phyloP scores from a whole-genome alignment of 2,329 filamentous ascomycete genomes.

The Tothia fuscella region DNA sequence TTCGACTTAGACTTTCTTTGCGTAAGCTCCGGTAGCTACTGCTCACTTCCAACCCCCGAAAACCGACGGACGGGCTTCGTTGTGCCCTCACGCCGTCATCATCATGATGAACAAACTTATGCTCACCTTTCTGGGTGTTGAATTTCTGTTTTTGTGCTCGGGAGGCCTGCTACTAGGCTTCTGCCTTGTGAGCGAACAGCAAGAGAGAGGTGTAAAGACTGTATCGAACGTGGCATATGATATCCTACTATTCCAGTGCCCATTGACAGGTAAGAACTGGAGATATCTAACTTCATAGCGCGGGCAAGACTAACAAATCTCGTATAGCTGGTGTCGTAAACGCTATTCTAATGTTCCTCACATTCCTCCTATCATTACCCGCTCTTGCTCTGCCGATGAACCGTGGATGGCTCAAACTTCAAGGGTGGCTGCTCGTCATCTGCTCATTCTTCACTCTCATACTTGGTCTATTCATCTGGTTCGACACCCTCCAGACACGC shows the following conservation, averaged over 20 bases:
- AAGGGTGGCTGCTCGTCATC: slow-evolving; percentile 53
- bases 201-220: slow-evolving; percentile 30
- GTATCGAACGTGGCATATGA: slow-evolving; percentile 38
- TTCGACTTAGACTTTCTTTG: neutral
- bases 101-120: slow-evolving; percentile 40
- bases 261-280: slow-evolving; percentile 33
- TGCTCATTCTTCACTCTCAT: slow-evolving; percentile 54
- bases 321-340: slow-evolving; percentile 61
- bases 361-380: slow-evolving; percentile 58
- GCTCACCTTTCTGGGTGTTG: slow-evolving; percentile 37
- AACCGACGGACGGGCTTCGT: too few relatives aligned
- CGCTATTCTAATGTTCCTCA: slow-evolving; percentile 56
- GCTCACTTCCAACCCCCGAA: slow-evolving; percentile 15
- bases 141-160: slow-evolving; percentile 40
- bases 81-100: too few relatives aligned
- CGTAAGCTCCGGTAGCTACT: slow-evolving; percentile 3
- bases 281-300: neutral
- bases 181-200: slow-evolving; percentile 37
- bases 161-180: slow-evolving; percentile 42
- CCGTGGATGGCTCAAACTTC: slow-evolving; percentile 57
- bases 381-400: slow-evolving; percentile 55
- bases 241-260: slow-evolving; percentile 40
- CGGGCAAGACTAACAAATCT: slow-evolving; percentile 5
- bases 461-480: slow-evolving; percentile 50
- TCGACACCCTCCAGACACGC: slow-evolving; percentile 58